Base-by-base conservation (phyloP, 768 basidiomycete genomes). In the Tylopilus cervinicoccineus region DNA sequence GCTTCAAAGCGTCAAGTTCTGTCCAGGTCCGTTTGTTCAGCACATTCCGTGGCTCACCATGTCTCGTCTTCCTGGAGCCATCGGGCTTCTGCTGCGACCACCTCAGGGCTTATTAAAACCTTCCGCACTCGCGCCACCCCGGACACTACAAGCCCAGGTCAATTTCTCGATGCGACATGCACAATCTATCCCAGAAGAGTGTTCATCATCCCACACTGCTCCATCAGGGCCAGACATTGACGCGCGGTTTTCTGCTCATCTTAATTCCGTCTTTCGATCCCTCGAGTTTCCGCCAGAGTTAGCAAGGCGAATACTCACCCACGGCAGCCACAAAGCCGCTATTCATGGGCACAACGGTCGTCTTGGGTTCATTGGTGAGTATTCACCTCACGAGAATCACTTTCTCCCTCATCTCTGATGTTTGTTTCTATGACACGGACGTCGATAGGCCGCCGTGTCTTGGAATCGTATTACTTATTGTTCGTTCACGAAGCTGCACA, bases 291-390 rank as follows among this genome's bases (percentile, higher is more conserved):
- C 86, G 12, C 72, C 74, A 5, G 84, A 86, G 54, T 72, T 90
- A 38, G 84, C 87, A 8, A 74, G 75, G 54, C 80, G 89, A 50
- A 75, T 88, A 52, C 70, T 92, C 54, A 93, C 90, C 3, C 90
- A 93, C 61, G 74, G 75, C 7, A 88, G 86, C 67, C 89, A 88
- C 67, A 77, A 73, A 39, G 72, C 78, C 46, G 84, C 87, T 24
- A 53, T 63, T 40, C 65, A 75, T 43, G 86, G 89, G 2, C 86
- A 90, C 62, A 91, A 91, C 57, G 80, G 76, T 38, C 80, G 80
- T 10, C 68, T 87, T 38, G 72, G 77, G 34, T 93, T 92, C 58
- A 73, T 89, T 24, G 90, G 88, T 87, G 23, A 7, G 51, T 40
- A 36, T 28, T 32, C 20, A 20, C 43, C 40, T 12, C 17, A 11